Evolutionary conservation across 2,329 filamentous ascomycete species (phyloP), one percentile per base, ranked within the genome.

Genomic region (Xylariaceae sp.): DNA sequence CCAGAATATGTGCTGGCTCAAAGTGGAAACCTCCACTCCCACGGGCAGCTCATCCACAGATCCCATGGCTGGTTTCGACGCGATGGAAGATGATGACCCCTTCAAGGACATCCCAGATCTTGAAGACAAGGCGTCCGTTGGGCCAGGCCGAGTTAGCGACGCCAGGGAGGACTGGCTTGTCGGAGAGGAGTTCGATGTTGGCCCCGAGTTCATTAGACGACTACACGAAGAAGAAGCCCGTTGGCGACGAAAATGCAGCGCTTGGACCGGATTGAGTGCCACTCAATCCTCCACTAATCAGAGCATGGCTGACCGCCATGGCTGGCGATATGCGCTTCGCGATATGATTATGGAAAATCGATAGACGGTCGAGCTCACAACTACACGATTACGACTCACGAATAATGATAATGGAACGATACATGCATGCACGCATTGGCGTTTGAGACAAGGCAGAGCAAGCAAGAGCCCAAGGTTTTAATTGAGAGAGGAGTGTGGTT

Each of bases 1-100:
- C 3, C 85, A 89, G 52, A 88, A 88, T 57, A 97, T 98, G 92
- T 94, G 90, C 65, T 98, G 93, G 93, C 77, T 97, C 45, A 96
- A 95, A 66, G 74, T 93, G 50, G 73, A 76, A 37, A 66, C 72
- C 16, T 64, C 75, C 22, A 64, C 65, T n/a, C 71, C 72, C 40
- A 59, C 67, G 34, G 72, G 69, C 47, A 70, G 73, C 2, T 74
- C 79, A 16, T 64, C 68, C 8, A 71, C 73, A 35, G 81, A 84
- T 57, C 72, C 77, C 2, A 73, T 84, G 68, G 80, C 83, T 52
- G 76, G 76, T 1, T 81, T 84, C 48, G 80, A 88, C 45, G 85
- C 83, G 19, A 68, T 87, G 14, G 88, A 94, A 40, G 89, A 95
- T 41, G 91, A 95, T 48, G 91, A 96, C 63, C 86, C 92, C 6